phyloP scores from a whole-genome alignment of 2,329 filamentous ascomycete species.

The Trichoderma afroharzianum region DNA sequence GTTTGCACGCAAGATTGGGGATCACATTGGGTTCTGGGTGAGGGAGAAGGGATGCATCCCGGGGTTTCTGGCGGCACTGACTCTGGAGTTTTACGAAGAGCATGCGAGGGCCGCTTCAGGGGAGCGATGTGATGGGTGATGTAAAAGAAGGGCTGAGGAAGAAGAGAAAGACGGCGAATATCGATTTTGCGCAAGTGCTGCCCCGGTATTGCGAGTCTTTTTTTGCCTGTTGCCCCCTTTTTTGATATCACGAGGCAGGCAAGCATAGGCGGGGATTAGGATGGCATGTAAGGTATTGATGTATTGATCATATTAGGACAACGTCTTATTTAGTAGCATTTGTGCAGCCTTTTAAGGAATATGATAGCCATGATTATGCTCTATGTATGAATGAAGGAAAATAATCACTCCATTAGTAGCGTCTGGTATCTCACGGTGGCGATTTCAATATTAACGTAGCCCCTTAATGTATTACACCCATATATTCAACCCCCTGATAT shows the following conservation, averaged over 20 bases:
- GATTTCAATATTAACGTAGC: not conserved
- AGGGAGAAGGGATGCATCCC: conserved; percentile 90
- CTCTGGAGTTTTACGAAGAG: conserved; percentile 88
- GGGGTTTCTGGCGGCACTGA: conserved; percentile 86
- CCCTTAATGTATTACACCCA: not conserved
- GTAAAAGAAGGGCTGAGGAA: not conserved
- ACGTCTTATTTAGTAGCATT: not conserved
- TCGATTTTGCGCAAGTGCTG: conserved; percentile 13
- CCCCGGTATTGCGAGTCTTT: not conserved
- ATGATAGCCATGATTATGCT: not conserved
- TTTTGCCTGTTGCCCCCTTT: not conserved
- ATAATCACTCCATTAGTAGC: not conserved
- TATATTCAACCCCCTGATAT: not conserved
- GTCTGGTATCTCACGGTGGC: not conserved
- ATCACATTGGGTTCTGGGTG: conserved; percentile 93
- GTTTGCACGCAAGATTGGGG: conserved; percentile 80
- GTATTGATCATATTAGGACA: not conserved
- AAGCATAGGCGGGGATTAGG: not conserved
- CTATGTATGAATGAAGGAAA: not conserved
- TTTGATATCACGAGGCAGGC: not conserved
- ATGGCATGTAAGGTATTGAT: too few species aligned
- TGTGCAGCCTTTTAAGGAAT: not conserved
- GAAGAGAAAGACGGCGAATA: not conserved
- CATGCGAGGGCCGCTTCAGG: conserved; percentile 28
- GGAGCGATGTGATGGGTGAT: not conserved